Percentiles rank a stretch among this genome's conserved stretches.
Evolutionary conservation across 225 moss, liverwort and hornwort species (phyloP).

Genomic region (Physcomitrium patens): DNA sequence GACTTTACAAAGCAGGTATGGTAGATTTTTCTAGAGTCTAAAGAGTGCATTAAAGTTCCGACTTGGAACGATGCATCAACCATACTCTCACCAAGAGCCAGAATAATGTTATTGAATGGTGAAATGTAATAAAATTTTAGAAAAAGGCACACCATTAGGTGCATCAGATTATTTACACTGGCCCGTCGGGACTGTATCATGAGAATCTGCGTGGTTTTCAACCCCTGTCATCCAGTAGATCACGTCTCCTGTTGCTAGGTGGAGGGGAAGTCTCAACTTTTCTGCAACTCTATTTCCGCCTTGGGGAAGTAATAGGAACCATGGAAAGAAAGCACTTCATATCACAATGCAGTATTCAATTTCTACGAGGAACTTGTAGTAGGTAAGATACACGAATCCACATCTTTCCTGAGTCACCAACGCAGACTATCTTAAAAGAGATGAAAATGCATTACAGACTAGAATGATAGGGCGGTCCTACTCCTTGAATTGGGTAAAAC

Average conservation of each 20-base stretch:
- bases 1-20: neutral
- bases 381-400: neutral
- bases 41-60: neutral
- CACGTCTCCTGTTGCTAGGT: neutral
- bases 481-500: neutral
- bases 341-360: neutral
- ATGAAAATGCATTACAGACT: constrained; percentile 8
- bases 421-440: neutral
- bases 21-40: neutral
- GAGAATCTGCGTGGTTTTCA: neutral
- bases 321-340: neutral
- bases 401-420: neutral
- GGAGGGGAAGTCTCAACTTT: neutral
- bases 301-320: neutral
- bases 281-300: constrained; percentile 1
- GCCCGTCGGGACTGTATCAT: neutral
- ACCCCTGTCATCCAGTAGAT: neutral
- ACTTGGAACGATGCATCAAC: constrained; percentile 1
- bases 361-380: neutral
- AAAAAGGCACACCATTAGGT: neutral
- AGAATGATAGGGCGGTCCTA: constrained; percentile 3
- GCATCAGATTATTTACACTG: neutral
- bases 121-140: neutral
- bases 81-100: neutral
- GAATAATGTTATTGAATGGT: neutral